Percentiles rank a stretch among this genome's conserved stretches.
Evolutionary conservation across 371 early-diverging fungal species (phyloP).

Genomic region (Dinochytrium kinnereticum): DNA sequence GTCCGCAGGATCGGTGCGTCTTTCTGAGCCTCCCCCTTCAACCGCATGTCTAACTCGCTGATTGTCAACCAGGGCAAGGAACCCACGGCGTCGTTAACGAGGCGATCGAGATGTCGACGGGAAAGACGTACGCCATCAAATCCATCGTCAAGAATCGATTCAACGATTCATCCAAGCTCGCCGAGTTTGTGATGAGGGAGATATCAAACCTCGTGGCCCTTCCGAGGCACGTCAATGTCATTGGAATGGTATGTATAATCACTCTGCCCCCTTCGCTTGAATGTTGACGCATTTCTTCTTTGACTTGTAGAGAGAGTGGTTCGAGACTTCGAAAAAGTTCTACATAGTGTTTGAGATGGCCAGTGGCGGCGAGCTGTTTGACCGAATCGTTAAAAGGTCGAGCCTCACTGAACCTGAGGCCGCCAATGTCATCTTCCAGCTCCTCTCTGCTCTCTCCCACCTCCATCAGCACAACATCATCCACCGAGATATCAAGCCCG

Average conservation of each 20-base stretch:
- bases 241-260: constrained; percentile 39
- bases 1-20: background rate
- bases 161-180: background rate
- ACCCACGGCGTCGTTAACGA: background rate
- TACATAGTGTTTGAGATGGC: constrained; percentile 47
- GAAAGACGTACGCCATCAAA: background rate
- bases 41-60: too few relatives aligned
- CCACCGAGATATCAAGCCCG: constrained; percentile 47
- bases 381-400: constrained; percentile 35
- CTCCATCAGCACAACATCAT: constrained; percentile 36
- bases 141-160: background rate
- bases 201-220: constrained; percentile 62
- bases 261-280: background rate
- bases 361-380: constrained; percentile 50
- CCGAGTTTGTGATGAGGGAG: constrained; percentile 49
- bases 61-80: background rate
- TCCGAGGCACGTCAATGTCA: constrained; percentile 59
- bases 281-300: background rate
- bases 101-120: background rate
- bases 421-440: constrained; percentile 39
- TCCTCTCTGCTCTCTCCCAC: constrained; percentile 34
- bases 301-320: constrained; percentile 47
- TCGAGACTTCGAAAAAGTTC: constrained; percentile 13
- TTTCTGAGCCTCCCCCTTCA: too few relatives aligned
- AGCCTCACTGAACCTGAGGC: constrained; percentile 48